A percentile compares a stretch with the other conserved stretches of the same genome.
These are phyloP conservation scores for Trichoderma lentiforme DNA, from an alignment of 2,329 filamentous ascomycete genomes.

Conservation along the genomic window DNA sequence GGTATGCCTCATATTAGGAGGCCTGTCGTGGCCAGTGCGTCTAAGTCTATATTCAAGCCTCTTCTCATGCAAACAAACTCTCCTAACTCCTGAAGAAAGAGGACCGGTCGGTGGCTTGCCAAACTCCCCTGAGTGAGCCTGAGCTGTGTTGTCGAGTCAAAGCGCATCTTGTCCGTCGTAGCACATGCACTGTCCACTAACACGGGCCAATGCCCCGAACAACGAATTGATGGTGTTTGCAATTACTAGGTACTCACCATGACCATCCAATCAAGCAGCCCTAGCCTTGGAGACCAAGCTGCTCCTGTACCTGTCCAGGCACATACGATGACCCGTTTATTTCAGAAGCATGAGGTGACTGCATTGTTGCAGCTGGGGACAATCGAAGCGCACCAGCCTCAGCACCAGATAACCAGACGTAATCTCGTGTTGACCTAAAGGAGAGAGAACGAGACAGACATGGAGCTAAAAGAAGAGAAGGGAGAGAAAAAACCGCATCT, in stretches of 20 bases:
- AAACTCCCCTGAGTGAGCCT: background rate
- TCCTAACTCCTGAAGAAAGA: background rate
- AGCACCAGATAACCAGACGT: background rate
- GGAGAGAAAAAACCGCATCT: background rate
- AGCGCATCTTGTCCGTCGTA: background rate
- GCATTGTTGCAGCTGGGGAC: background rate
- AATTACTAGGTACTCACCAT: background rate
- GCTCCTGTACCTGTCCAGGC: background rate
- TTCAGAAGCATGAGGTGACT: slow-evolving; percentile 9
- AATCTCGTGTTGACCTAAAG: background rate
- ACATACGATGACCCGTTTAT: background rate
- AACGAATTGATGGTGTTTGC: slow-evolving; percentile 1
- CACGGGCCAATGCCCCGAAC: background rate
- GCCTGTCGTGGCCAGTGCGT: background rate
- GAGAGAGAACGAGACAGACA: background rate
- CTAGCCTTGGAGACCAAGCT: background rate
- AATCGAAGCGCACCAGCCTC: background rate
- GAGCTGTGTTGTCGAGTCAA: background rate
- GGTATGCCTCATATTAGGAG: slow-evolving; percentile 1
- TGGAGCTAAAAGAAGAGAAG: background rate
- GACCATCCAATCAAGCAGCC: slow-evolving; percentile 13
- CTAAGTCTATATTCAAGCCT: background rate
- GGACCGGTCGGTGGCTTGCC: background rate
- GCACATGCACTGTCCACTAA: background rate
- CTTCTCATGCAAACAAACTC: background rate